Conservation (phyloP, 108 stramenopile genomes). For the Cyclotella sp. region DNA sequence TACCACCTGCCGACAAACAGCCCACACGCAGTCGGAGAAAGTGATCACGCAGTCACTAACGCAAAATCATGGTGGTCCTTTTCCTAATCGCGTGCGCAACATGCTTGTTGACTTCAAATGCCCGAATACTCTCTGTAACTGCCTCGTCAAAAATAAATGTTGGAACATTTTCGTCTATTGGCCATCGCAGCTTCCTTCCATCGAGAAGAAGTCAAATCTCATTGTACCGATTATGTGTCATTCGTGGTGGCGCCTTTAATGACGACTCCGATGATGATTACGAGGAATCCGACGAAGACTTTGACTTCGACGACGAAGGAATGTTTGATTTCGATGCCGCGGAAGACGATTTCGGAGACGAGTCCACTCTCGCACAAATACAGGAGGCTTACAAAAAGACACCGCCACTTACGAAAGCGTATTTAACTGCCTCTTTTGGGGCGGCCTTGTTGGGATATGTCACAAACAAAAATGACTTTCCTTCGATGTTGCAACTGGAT, state of each 20-base stretch:
- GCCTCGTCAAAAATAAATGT: conserved; percentile 1
- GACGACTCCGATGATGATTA: conserved; percentile 61
- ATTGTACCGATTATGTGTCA: conserved; percentile 2
- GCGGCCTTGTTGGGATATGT: conserved; percentile 72
- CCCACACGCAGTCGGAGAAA: neutral
- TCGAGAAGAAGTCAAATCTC: conserved; percentile 3
- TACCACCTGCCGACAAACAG: too few species aligned
- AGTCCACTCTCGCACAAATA: conserved; percentile 59
- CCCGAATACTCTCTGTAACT: neutral
- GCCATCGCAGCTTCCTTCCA: neutral
- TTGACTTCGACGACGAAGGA: conserved; percentile 64
- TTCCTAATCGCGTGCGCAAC: neutral
- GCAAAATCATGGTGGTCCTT: neutral
- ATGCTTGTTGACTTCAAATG: neutral
- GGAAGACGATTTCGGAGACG: conserved; percentile 83
- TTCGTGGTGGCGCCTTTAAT: conserved; percentile 57
- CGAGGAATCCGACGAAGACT: conserved; percentile 61
- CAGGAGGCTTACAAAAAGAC: conserved; percentile 74
- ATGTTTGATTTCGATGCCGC: conserved; percentile 59
- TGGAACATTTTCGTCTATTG: neutral
- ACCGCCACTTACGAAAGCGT: conserved; percentile 92
- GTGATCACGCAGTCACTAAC: neutral
- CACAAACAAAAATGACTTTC: conserved; percentile 82
- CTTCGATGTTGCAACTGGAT: conserved; percentile 73
- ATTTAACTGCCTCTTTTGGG: conserved; percentile 75